Evolutionary conservation across 2,329 filamentous ascomycete genomes (phyloP).

Genomic region (Arthrocladium fulminans): DNA sequence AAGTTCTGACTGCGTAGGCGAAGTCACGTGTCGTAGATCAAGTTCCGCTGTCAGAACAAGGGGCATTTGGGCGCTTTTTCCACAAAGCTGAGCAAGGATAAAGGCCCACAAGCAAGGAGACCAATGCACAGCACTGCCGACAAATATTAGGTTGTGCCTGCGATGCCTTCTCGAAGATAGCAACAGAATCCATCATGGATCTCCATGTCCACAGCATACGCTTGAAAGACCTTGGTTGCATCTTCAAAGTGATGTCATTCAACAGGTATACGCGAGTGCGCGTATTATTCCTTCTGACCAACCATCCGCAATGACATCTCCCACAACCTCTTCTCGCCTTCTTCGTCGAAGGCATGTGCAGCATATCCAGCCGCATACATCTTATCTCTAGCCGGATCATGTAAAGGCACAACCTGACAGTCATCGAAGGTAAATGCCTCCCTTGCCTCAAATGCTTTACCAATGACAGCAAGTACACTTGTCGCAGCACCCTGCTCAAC

Average conservation of each 20-base stretch:
- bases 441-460: conserved; percentile 22
- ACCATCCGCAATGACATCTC: conserved; percentile 13
- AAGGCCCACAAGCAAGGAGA: not conserved
- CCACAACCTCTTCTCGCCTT: conserved; percentile 18
- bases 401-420: conserved; percentile 14
- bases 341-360: conserved; percentile 13
- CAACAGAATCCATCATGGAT: too few species aligned
- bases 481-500: conserved; percentile 31
- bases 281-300: not conserved
- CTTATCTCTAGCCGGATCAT: not conserved
- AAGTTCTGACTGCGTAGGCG: too few species aligned
- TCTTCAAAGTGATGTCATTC: too few species aligned
- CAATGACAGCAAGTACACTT: conserved; percentile 25
- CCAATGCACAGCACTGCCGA: not conserved
- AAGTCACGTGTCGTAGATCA: not conserved
- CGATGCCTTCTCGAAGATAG: too few species aligned
- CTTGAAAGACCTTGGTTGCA: too few species aligned
- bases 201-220: too few species aligned
- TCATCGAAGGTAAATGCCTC: conserved; percentile 27
- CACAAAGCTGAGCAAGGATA: not conserved
- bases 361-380: conserved; percentile 15
- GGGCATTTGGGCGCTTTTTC: too few species aligned
- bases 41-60: too few species aligned
- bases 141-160: not conserved
- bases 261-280: not conserved